Percentiles rank a stretch among this genome's conserved stretches.
phyloP scores from a whole-genome alignment of 2,329 filamentous ascomycete genomes.

The Cladobotryum mycophilum region DNA sequence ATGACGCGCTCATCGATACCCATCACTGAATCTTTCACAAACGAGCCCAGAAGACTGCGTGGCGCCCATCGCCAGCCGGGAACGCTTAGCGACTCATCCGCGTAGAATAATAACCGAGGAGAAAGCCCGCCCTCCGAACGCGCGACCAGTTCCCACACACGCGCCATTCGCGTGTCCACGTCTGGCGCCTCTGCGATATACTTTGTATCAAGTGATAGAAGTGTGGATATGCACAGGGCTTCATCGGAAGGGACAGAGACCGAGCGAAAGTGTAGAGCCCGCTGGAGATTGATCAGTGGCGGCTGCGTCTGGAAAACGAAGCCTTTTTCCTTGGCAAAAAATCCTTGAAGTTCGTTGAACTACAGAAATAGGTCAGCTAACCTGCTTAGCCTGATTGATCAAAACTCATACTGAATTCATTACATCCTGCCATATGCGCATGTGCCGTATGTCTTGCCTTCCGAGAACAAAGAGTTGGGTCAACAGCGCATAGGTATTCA shows the following conservation, averaged over 20 bases:
- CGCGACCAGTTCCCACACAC: slow-evolving; percentile 19
- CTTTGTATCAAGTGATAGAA: slow-evolving; percentile 19
- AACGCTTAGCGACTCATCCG: slow-evolving; percentile 16
- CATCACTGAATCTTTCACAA: slow-evolving; percentile 13
- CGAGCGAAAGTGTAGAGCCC: slow-evolving; percentile 21
- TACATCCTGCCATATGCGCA: slow-evolving; percentile 18
- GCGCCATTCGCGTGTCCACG: slow-evolving; percentile 17
- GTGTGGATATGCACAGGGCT: slow-evolving; percentile 24
- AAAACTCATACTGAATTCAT: slow-evolving; percentile 13
- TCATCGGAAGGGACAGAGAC: slow-evolving; percentile 25
- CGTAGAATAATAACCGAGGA: slow-evolving; percentile 17
- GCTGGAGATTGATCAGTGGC: slow-evolving; percentile 17
- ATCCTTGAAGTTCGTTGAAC: slow-evolving; percentile 15
- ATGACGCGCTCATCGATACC: slow-evolving; percentile 14
- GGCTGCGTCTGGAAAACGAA: neutral
- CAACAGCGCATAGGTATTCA: slow-evolving; percentile 12
- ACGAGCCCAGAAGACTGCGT: slow-evolving; percentile 15
- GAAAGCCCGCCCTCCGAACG: slow-evolving; percentile 15
- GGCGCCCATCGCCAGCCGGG: slow-evolving; percentile 24
- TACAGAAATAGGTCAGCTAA: neutral
- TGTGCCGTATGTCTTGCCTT: slow-evolving; percentile 10
- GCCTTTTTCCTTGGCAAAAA: neutral
- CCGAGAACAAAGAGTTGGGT: slow-evolving; percentile 11
- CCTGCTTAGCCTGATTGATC: neutral
- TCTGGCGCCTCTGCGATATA: slow-evolving; percentile 12